Base-by-base conservation (phyloP, 441 rosid species). In the Adansonia grandidieri region DNA sequence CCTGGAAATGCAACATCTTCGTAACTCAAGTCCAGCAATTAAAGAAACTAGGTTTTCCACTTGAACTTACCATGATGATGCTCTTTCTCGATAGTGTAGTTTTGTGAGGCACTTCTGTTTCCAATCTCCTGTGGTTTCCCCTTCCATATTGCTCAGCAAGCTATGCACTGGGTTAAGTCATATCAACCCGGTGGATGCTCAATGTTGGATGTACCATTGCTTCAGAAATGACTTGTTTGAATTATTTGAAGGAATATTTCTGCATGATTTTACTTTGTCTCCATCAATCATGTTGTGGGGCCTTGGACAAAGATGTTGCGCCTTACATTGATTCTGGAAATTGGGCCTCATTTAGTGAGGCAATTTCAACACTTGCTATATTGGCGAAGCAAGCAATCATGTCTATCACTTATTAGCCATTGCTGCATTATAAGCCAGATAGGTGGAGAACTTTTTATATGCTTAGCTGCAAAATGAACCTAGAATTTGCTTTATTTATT, bases 191-290 rank as follows among this genome's bases (percentile, higher is more conserved):
- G 80, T 69, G 72, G 63, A 17, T 1, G 22, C 75, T 56, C 47
- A 54, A 71, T 54, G 53, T 71, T 77, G 48, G 82, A 32, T 78
- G 40, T 73, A 51, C 67, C 76, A 13, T 66, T 73, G 62, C 22
- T 73, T 79, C 71, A 78, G 70, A 80, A 56, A 51, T 14, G 78
- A 79, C 45, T 74, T 70, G 78, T 57, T 78, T 77, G 80, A 78
- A 85, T 87, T 83, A 80, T 84, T 79, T 82, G 84, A 84, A 82
- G 87, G 90, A 84, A 84, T 82, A 86, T 83, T 80, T 84, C 75
- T 78, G 78, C 64, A 82, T 76, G 81, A 85, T 87, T 82, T 81
- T 81, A 79, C 85, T 82, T 80, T 86, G 88, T 84, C 89, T 78
- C 65, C 67, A 68, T 84, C 86, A 80, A 82, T 84, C 83, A 82